Percentiles rank a stretch among this genome's conserved stretches.
phyloP scores from a whole-genome alignment of 805 yeast species.

The Lipomyces spencermartinsiae region DNA sequence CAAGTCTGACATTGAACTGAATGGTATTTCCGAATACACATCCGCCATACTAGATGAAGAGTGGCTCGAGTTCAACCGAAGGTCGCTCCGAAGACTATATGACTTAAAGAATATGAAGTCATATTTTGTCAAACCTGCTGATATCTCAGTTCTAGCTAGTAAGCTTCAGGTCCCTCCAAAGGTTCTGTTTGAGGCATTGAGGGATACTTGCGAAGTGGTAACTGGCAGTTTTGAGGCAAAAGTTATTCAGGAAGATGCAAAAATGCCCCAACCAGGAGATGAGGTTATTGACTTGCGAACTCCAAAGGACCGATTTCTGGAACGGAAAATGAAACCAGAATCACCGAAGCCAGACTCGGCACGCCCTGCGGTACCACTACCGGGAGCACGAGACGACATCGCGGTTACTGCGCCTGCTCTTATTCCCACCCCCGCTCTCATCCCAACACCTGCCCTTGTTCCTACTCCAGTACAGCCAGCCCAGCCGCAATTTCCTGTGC shows the following conservation, averaged over 20 bases:
- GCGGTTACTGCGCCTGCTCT: not conserved
- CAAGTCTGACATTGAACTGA: constrained; percentile 4
- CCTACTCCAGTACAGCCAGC: not conserved
- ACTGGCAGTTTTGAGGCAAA: not conserved
- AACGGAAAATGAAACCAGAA: not conserved
- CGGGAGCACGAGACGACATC: not conserved
- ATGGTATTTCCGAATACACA: not conserved
- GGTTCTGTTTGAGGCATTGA: not conserved
- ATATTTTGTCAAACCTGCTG: not conserved
- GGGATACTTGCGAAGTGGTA: not conserved
- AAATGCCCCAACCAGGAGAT: not conserved
- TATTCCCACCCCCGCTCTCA: not conserved
- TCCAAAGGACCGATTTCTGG: not conserved
- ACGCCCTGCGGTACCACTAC: not conserved
- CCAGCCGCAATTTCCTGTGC: not conserved
- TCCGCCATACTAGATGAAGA: not conserved
- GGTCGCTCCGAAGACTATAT: not conserved
- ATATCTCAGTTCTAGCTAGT: not conserved
- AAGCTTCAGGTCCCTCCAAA: not conserved
- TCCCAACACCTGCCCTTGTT: constrained; percentile 5
- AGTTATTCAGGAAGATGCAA: not conserved
- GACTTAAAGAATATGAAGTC: not conserved
- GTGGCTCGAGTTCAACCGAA: not conserved
- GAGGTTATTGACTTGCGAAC: constrained; percentile 6
- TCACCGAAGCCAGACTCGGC: not conserved